Percentiles rank a stretch among this genome's conserved stretches.
Evolutionary conservation across 2,329 filamentous ascomycete genomes (phyloP).

Genomic region (Fusarium tuaranense): DNA sequence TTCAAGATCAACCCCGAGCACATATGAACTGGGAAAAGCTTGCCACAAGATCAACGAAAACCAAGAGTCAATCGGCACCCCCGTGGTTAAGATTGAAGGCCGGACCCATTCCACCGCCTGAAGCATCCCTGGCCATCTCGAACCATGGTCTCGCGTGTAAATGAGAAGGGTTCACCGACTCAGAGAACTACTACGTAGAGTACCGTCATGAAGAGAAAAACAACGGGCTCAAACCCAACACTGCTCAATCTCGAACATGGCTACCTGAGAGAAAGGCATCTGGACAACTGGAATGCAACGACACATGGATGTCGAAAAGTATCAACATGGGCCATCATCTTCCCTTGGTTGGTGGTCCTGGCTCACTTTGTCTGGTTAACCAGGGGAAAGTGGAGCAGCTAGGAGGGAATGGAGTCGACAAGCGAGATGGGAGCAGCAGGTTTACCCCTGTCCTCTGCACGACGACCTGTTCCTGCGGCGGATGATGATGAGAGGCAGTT

Average conservation of each 20-base stretch:
- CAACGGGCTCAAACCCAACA: background rate
- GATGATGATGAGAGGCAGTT: background rate
- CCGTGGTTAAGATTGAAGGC: background rate
- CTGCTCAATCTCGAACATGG: background rate
- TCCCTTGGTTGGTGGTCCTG: background rate
- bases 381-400: conserved; percentile 21
- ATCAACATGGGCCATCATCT: background rate
- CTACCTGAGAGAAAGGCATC: background rate
- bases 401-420: conserved; percentile 30
- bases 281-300: background rate
- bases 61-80: background rate
- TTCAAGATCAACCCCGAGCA: background rate
- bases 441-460: conserved; percentile 26
- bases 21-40: background rate
- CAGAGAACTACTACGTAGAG: background rate
- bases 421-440: conserved; percentile 33
- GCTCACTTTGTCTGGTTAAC: conserved; percentile 15
- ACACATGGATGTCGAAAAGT: background rate
- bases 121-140: background rate
- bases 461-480: conserved; percentile 24
- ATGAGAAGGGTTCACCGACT: background rate
- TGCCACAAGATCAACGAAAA: background rate
- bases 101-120: background rate
- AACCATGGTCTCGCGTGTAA: background rate
- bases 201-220: background rate